phyloP scores from a whole-genome alignment of 108 stramenopile genomes.

The Conticribra guillardii region DNA sequence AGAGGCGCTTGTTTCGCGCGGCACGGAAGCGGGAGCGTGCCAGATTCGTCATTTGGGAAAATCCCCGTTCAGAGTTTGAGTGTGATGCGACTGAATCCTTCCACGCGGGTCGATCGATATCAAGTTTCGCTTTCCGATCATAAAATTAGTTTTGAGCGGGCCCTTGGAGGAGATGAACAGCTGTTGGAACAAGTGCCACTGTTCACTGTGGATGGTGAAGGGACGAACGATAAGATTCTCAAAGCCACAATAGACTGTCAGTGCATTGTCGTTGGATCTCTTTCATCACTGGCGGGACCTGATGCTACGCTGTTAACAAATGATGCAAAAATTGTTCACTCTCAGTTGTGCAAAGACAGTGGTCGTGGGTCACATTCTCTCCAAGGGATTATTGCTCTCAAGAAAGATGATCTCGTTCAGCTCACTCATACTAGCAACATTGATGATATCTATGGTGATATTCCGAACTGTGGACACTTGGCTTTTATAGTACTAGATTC shows the following conservation, averaged over 20 bases:
- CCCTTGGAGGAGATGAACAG: conserved; percentile 4
- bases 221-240: not conserved
- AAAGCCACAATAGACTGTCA: conserved; percentile 7
- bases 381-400: not conserved
- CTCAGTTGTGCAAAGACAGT: conserved; percentile 20
- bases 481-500: no score
- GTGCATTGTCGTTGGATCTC: conserved; percentile 16
- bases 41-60: conserved; percentile 8
- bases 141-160: not conserved
- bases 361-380: conserved; percentile 22
- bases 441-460: not conserved
- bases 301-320: conserved; percentile 9
- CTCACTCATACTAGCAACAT: not conserved
- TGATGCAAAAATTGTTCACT: conserved; percentile 6
- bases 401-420: conserved; percentile 2
- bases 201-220: not conserved
- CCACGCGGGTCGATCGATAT: conserved; percentile 11
- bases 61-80: conserved; percentile 29
- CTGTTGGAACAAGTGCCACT: no score
- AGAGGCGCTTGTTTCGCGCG: conserved; percentile 14
- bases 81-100: conserved; percentile 4
- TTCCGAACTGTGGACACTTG: conserved; percentile 10
- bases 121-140: not conserved
- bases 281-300: not conserved
- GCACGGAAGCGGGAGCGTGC: conserved; percentile 15